phyloP scores from a whole-genome alignment of 2,329 filamentous ascomycete genomes.

The Fusarium xyrophilum region DNA sequence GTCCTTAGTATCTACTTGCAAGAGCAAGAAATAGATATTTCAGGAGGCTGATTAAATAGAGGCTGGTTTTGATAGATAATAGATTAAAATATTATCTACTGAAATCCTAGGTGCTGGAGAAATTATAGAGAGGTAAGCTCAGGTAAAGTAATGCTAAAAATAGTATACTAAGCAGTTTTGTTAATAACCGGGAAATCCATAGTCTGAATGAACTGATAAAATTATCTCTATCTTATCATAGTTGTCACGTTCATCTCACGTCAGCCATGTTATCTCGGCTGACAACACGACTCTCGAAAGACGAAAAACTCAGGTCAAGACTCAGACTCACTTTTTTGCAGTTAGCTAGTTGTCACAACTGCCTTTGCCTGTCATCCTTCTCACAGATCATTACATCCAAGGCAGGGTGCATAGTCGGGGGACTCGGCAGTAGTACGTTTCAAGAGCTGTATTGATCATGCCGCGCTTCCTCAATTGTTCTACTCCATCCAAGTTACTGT shows the following conservation, averaged over 20 bases:
- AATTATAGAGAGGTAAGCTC: neutral
- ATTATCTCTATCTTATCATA: too few species aligned
- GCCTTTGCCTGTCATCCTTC: too few species aligned
- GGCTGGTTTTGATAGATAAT: too few species aligned
- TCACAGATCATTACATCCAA: neutral
- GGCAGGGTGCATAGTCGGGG: neutral
- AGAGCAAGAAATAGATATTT: accelerated
- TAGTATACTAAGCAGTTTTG: neutral
- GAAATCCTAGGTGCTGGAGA: accelerated
- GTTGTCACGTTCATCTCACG: too few species aligned
- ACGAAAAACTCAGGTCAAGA: neutral
- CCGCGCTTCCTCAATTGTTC: neutral
- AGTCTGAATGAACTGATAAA: too few species aligned
- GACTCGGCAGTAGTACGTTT: too few species aligned
- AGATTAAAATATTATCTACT: neutral
- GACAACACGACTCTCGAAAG: accelerated
- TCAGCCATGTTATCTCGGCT: neutral
- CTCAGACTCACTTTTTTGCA: neutral
- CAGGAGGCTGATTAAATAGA: accelerated
- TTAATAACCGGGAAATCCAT: too few species aligned
- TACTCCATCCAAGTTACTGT: neutral
- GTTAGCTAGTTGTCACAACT: neutral
- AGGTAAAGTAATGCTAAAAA: neutral
- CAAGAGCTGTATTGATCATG: neutral
- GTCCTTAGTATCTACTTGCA: too few species aligned